phyloP scores from a whole-genome alignment of 2,329 filamentous ascomycete genomes.

The Paramyrothecium sp. region DNA sequence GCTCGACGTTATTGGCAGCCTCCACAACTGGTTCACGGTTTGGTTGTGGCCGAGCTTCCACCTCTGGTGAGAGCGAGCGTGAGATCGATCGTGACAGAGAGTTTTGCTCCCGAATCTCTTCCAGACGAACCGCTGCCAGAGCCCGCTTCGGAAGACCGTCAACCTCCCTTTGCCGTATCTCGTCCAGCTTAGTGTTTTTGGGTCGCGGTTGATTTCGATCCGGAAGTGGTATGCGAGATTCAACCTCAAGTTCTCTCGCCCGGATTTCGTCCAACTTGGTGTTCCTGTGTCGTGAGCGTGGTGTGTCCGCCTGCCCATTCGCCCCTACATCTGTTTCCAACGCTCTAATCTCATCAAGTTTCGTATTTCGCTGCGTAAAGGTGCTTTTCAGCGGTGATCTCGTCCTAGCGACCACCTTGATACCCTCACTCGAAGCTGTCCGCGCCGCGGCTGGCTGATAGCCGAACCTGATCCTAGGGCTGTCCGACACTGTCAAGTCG shows the following conservation, averaged over 20 bases:
- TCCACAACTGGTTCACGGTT: constrained; percentile 15
- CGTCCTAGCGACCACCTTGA: constrained; percentile 14
- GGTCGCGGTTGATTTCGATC: constrained; percentile 24
- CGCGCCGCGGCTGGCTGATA: constrained; percentile 33
- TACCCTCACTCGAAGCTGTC: constrained; percentile 27
- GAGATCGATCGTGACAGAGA: constrained; percentile 41
- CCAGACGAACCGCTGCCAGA: constrained; percentile 47
- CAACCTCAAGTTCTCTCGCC: constrained; percentile 28
- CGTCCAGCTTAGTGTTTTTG: constrained; percentile 47
- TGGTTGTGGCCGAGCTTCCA: constrained; percentile 25
- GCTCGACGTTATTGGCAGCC: constrained; percentile 5
- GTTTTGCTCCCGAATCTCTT: constrained; percentile 52
- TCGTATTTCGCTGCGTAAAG: constrained; percentile 31
- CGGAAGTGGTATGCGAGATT: constrained; percentile 28
- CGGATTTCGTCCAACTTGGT: constrained; percentile 35
- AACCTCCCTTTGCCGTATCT: constrained; percentile 43
- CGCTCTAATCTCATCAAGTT: constrained; percentile 42
- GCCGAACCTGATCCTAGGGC: constrained; percentile 46
- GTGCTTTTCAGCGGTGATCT: constrained; percentile 14
- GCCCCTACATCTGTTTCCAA: constrained; percentile 36
- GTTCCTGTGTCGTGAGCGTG: constrained; percentile 18
- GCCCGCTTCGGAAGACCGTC: constrained; percentile 43
- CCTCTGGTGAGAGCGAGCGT: constrained; percentile 40
- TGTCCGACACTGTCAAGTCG: constrained; percentile 54
- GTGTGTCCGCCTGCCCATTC: constrained; percentile 13